A percentile compares a stretch with the other conserved stretches of the same genome.
phyloP scores from a whole-genome alignment of 2,329 filamentous ascomycete species.

The Venturia nashicola region DNA sequence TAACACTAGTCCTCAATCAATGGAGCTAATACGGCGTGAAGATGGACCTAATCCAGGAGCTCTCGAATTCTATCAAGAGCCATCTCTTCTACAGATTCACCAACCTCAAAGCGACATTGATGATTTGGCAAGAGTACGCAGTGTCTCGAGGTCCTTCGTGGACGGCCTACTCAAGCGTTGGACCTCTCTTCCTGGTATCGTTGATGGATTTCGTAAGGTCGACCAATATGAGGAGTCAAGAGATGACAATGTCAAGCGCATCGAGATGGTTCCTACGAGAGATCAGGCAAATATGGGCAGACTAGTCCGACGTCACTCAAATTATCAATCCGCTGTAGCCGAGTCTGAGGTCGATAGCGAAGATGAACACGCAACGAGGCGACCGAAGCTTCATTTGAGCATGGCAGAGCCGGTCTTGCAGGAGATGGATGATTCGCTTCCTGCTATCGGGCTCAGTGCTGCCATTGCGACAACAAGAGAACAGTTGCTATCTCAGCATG shows the following conservation, averaged over 20 bases:
- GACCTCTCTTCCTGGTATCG: slow-evolving; percentile 6
- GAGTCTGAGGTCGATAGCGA: slow-evolving; percentile 4
- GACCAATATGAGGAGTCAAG: background rate
- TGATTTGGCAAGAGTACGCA: slow-evolving; percentile 14
- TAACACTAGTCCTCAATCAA: slow-evolving; percentile 1
- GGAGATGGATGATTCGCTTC: background rate
- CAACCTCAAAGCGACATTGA: slow-evolving; percentile 14
- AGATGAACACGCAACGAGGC: background rate
- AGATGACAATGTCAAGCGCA: background rate
- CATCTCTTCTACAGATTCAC: slow-evolving; percentile 17
- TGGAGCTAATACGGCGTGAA: slow-evolving; percentile 13
- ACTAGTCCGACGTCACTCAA: background rate
- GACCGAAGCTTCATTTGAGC: slow-evolving; percentile 1
- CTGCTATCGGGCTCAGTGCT: background rate
- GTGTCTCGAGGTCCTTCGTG: slow-evolving; percentile 5
- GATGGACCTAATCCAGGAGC: slow-evolving; percentile 16
- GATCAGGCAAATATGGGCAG: background rate
- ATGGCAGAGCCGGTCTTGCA: slow-evolving; percentile 1
- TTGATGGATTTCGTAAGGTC: background rate
- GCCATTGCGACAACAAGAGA: background rate
- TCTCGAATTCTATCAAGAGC: slow-evolving; percentile 20
- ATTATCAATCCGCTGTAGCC: background rate
- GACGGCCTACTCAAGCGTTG: slow-evolving; percentile 9
- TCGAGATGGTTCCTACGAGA: background rate
- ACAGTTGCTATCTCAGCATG: background rate